Evolutionary conservation across 2,329 filamentous ascomycete species (phyloP).

Genomic region (Shiraia bambusicola): DNA sequence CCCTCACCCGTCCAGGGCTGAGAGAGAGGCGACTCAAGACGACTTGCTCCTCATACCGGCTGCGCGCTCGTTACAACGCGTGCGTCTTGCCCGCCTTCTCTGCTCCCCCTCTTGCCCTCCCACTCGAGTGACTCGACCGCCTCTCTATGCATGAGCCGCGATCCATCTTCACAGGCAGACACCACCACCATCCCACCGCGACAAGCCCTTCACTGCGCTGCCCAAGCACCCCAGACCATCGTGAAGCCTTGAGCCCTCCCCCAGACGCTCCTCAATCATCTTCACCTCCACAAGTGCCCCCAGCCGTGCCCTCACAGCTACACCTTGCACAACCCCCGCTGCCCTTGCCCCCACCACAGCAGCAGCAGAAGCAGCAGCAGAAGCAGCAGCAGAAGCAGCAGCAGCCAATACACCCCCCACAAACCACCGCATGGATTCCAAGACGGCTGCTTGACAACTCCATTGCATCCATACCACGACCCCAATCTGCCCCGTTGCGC

Average conservation of each 20-base stretch:
- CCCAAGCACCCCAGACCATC: conserved; percentile 4
- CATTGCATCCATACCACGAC: conserved; percentile 11
- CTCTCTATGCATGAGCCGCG: conserved; percentile 16
- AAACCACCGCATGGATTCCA: conserved; percentile 22
- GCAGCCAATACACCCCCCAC: conserved; percentile 1
- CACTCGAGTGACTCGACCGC: conserved; percentile 3
- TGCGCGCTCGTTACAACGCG: conserved; percentile 6
- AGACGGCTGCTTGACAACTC: conserved; percentile 12
- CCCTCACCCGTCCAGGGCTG: conserved; percentile 1
- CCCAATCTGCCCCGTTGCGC: conserved; percentile 14
- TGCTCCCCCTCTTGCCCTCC: neutral
- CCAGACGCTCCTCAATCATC: conserved; percentile 2
- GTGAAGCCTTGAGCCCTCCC: conserved; percentile 3
- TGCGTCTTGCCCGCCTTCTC: neutral
- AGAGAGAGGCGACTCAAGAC: conserved; percentile 18
- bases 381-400: too few relatives aligned
- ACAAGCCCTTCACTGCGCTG: too few relatives aligned
- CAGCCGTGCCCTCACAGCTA: conserved; percentile 1
- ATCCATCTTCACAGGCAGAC: conserved; percentile 21
- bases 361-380: too few relatives aligned
- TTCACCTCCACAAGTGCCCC: neutral
- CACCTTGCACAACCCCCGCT: neutral
- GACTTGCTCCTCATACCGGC: conserved; percentile 7
- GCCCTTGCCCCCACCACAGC: neutral
- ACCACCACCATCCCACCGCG: conserved; percentile 9